Conservation (phyloP, 176 grass and related monocot genomes). For the Lolium perenne region DNA sequence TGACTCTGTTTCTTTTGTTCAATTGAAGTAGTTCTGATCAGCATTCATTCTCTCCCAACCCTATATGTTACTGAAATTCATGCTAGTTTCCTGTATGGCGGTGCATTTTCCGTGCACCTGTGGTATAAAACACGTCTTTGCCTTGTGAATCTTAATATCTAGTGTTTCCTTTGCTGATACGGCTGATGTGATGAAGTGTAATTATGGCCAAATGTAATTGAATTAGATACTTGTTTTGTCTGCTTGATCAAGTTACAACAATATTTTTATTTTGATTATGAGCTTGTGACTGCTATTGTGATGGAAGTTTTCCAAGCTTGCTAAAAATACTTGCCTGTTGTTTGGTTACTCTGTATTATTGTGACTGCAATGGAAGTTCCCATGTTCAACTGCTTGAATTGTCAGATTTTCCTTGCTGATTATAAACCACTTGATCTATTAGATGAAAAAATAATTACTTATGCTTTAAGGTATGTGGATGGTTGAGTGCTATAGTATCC, state of each 20-base stretch:
- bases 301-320: not conserved
- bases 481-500: not conserved
- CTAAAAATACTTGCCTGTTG: not conserved
- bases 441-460: not conserved
- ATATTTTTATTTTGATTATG: not conserved
- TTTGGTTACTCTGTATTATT: slow-evolving; percentile 7
- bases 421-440: not conserved
- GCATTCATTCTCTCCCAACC: slow-evolving; percentile 10
- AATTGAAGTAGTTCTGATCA: slow-evolving; percentile 47
- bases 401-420: slow-evolving; percentile 12
- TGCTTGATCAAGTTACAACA: not conserved
- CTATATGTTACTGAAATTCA: slow-evolving; percentile 19
- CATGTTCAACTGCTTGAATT: not conserved
- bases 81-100: slow-evolving; percentile 40
- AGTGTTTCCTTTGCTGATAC: not conserved
- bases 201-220: slow-evolving; percentile 7
- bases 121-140: not conserved
- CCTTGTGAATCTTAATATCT: slow-evolving; percentile 12
- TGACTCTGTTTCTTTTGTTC: slow-evolving; percentile 48
- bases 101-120: not conserved
- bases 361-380: not conserved
- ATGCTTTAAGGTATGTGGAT: not conserved
- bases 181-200: not conserved
- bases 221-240: slow-evolving; percentile 2
- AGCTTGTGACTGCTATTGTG: slow-evolving; percentile 23